These are phyloP conservation scores for Cardamine chenopodiifolia DNA, from an alignment of 345 rosid species.

Conservation along the genomic window DNA sequence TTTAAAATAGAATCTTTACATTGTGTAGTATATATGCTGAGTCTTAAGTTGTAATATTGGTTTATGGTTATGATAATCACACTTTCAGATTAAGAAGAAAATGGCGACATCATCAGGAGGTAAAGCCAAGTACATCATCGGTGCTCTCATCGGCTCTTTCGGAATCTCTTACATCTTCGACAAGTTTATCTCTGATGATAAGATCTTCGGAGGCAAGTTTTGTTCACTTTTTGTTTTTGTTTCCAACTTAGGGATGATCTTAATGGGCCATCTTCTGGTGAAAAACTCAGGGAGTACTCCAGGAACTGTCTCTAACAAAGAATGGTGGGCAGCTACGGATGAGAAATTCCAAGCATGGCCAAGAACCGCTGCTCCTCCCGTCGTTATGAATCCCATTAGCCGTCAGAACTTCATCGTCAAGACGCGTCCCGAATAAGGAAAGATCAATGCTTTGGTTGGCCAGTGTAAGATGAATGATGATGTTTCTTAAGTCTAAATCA, in stretches of 20 bases:
- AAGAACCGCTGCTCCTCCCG: conserved; percentile 92
- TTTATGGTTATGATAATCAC: neutral
- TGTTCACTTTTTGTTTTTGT: neutral
- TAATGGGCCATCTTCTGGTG: neutral
- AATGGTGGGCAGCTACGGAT: conserved; percentile 87
- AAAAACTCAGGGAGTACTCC: conserved; percentile 69
- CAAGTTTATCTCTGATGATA: conserved; percentile 56
- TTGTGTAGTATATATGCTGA: neutral
- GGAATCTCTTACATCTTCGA: conserved; percentile 67
- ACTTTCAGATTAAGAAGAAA: conserved; percentile 9
- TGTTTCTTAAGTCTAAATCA: conserved; percentile 30
- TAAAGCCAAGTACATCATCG: conserved; percentile 57
- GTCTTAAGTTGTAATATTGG: neutral
- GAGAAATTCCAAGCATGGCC: conserved; percentile 97
- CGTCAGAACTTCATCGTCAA: conserved; percentile 91
- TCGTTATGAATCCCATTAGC: conserved; percentile 90
- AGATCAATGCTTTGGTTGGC: conserved; percentile 7
- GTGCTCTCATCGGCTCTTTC: conserved; percentile 62
- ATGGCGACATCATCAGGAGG: conserved; percentile 40
- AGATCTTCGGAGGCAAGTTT: conserved; percentile 79
- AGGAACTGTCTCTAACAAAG: conserved; percentile 63
- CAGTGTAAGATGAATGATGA: neutral
- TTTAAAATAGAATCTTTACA: neutral
- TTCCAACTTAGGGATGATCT: neutral
- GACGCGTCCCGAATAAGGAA: conserved; percentile 36